phyloP scores from a whole-genome alignment of 2,329 filamentous ascomycete genomes.

The Domatiomyces catenatus region DNA sequence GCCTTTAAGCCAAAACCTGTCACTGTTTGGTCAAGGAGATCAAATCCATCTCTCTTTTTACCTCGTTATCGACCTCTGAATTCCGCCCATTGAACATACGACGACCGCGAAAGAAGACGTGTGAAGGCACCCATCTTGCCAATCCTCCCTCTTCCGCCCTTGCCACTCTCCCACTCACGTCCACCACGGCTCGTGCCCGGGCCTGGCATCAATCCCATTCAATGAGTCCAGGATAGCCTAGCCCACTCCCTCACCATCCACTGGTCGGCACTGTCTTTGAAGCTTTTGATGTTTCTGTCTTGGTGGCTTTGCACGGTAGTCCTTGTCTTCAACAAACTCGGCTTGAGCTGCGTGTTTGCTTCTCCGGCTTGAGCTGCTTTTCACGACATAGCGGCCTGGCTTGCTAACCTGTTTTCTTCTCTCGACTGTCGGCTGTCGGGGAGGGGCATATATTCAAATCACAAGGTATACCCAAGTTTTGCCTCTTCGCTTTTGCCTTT shows the following conservation, averaged over 20 bases:
- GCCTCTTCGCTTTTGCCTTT: neutral
- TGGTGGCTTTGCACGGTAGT: conserved; percentile 1
- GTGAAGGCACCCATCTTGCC: neutral
- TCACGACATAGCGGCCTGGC: neutral
- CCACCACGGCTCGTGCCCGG: neutral
- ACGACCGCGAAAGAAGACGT: neutral
- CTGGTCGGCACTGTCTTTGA: conserved; percentile 15
- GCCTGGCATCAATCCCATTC: neutral
- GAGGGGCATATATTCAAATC: neutral
- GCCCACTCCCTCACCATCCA: conserved; percentile 1
- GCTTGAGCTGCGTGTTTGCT: neutral
- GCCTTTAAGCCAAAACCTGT: neutral
- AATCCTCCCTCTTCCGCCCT: neutral
- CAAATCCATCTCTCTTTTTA: neutral
- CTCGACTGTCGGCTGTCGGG: neutral
- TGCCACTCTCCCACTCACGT: neutral
- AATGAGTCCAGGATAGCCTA: neutral
- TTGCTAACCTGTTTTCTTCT: neutral
- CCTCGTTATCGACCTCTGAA: neutral
- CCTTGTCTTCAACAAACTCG: neutral
- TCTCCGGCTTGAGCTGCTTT: neutral
- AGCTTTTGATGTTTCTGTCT: conserved; percentile 7
- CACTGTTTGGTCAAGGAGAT: neutral
- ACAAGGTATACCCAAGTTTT: neutral
- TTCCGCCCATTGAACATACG: neutral